Evolutionary conservation across 2,329 filamentous ascomycete species (phyloP).

Genomic region (Diaporthe citri): DNA sequence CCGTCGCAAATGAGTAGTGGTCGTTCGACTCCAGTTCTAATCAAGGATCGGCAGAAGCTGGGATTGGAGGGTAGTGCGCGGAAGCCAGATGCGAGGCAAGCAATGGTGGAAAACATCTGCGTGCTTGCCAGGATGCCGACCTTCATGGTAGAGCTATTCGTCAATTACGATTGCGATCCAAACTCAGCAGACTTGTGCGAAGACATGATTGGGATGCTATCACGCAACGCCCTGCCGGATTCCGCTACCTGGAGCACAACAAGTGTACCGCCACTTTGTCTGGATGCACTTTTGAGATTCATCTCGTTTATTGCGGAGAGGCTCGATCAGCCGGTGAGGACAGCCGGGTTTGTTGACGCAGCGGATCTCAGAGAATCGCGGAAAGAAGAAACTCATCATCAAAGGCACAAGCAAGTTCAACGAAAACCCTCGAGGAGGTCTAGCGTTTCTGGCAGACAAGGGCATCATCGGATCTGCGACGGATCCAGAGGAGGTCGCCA

Average conservation of each 20-base stretch:
- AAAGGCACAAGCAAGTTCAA: conserved; percentile 93
- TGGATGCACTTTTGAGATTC: conserved; percentile 91
- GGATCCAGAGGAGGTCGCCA: conserved; percentile 83
- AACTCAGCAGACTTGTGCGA: conserved; percentile 93
- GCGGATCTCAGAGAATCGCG: conserved; percentile 77
- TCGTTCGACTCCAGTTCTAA: conserved; percentile 87
- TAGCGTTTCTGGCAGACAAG: conserved; percentile 86
- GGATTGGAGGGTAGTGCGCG: conserved; percentile 91
- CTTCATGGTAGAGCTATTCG: conserved; percentile 94
- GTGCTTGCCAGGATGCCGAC: conserved; percentile 92
- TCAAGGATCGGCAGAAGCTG: conserved; percentile 92
- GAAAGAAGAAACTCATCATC: conserved; percentile 88
- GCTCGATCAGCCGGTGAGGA: conserved; percentile 76
- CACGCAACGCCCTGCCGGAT: conserved; percentile 94
- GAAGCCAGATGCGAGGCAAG: conserved; percentile 94
- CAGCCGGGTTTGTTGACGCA: conserved; percentile 76
- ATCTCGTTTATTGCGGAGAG: conserved; percentile 93
- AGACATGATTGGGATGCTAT: conserved; percentile 92
- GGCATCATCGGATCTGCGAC: conserved; percentile 84
- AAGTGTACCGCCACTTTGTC: conserved; percentile 93
- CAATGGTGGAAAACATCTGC: conserved; percentile 97
- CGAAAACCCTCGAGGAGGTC: conserved; percentile 89
- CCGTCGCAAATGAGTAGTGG: conserved; percentile 83
- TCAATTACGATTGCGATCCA: conserved; percentile 98
- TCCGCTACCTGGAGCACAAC: conserved; percentile 99